Evolutionary conservation across 2,329 filamentous ascomycete genomes (phyloP).

Genomic region (Neofusicoccum ribis): DNA sequence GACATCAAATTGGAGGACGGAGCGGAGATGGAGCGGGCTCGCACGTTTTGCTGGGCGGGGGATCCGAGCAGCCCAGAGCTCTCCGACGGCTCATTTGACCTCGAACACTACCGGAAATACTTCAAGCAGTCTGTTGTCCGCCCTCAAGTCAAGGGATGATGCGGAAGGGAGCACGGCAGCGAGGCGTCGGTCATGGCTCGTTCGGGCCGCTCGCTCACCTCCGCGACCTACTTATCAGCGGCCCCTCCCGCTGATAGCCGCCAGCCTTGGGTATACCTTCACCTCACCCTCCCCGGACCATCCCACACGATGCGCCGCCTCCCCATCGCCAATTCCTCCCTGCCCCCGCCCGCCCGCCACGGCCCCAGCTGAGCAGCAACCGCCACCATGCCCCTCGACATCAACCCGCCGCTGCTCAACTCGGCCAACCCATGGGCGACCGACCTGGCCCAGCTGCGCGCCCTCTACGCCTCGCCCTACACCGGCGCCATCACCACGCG

Average conservation of each 20-base stretch:
- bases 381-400: slow-evolving; percentile 39
- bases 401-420: slow-evolving; percentile 70
- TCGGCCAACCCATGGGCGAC: slow-evolving; percentile 77
- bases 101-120: too few relatives aligned
- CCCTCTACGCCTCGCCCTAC: slow-evolving; percentile 60
- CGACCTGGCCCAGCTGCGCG: slow-evolving; percentile 59
- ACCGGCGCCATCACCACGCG: slow-evolving; percentile 76
- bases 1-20: too few relatives aligned
- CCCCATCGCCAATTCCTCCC: not conserved
- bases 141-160: not conserved
- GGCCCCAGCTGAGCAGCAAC: not conserved
- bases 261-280: not conserved
- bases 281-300: not conserved
- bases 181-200: not conserved
- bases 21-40: too few relatives aligned
- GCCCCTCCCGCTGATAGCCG: not conserved
- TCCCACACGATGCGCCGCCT: not conserved
- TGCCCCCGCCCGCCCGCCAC: not conserved
- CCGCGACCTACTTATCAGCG: not conserved
- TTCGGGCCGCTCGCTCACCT: not conserved
- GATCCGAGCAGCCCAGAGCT: too few relatives aligned
- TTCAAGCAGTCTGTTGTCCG: too few relatives aligned
- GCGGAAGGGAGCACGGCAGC: not conserved
- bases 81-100: too few relatives aligned
- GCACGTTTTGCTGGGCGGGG: too few relatives aligned